A percentile compares a stretch with the other conserved stretches of the same genome.
Conservation (phyloP, 495 filamentous ascomycete species). For the Penicillium canescens region DNA sequence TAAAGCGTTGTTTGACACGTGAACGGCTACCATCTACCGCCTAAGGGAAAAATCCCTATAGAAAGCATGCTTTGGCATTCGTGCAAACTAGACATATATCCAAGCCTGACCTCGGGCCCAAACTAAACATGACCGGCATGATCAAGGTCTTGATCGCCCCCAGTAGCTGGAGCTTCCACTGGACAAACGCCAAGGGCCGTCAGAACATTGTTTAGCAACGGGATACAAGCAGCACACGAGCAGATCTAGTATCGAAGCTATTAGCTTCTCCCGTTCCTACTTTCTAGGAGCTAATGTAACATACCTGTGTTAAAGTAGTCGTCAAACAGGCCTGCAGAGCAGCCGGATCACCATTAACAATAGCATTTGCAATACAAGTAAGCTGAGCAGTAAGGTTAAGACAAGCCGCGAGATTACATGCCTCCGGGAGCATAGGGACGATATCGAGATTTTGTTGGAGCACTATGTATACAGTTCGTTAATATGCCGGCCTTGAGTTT, state of each 20-base stretch:
- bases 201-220: slow-evolving; percentile 12
- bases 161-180: neutral
- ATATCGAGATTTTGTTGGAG: slow-evolving; percentile 11
- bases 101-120: neutral
- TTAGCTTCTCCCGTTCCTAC: neutral
- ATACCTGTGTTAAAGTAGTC: slow-evolving; percentile 18
- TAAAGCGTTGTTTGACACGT: too few species aligned
- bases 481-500: neutral
- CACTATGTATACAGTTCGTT: slow-evolving; percentile 4
- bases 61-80: too few species aligned
- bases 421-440: slow-evolving; percentile 16
- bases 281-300: neutral
- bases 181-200: slow-evolving; percentile 22
- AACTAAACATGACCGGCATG: neutral
- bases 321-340: slow-evolving; percentile 21
- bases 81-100: too few species aligned
- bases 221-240: slow-evolving; percentile 24
- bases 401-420: slow-evolving; percentile 22
- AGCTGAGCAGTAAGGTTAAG: slow-evolving; percentile 17
- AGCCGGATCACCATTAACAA: slow-evolving; percentile 13
- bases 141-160: neutral
- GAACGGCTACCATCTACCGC: too few species aligned
- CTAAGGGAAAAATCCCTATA: too few species aligned
- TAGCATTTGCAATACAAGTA: slow-evolving; percentile 19
- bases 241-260: slow-evolving; percentile 16